Conservation (phyloP, 2,329 filamentous ascomycete genomes). For the Incumbomyces delicatus region DNA sequence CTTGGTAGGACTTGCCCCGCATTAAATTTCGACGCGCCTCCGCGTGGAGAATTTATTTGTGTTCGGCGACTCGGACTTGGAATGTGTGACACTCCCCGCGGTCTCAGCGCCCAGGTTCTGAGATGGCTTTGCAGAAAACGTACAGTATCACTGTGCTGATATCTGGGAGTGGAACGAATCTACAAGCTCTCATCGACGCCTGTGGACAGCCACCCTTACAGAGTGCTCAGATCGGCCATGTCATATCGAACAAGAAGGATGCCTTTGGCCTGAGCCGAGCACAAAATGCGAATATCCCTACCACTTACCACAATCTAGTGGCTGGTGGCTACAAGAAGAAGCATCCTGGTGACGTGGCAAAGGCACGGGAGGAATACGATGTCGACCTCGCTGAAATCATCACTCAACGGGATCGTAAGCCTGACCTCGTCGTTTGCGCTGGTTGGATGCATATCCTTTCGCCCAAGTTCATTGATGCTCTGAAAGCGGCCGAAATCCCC, state of each 20-base stretch:
- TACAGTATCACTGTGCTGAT: constrained; percentile 53
- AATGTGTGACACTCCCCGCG: too few relatives aligned
- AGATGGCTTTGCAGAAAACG: neutral
- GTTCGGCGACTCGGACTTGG: too few relatives aligned
- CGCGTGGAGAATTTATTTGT: too few relatives aligned
- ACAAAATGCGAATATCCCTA: constrained; percentile 53
- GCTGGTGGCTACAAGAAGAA: constrained; percentile 55
- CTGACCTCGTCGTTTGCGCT: constrained; percentile 68
- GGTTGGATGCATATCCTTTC: constrained; percentile 84
- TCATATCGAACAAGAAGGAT: constrained; percentile 56
- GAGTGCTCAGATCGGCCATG: constrained; percentile 48
- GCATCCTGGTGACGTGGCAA: constrained; percentile 44
- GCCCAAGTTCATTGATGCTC: constrained; percentile 56
- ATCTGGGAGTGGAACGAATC: constrained; percentile 66
- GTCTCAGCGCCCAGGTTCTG: too few relatives aligned
- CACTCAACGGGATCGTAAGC: constrained; percentile 44
- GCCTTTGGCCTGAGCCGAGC: constrained; percentile 58
- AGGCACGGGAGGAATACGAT: constrained; percentile 61
- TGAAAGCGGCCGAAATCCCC: constrained; percentile 51
- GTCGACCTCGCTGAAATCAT: constrained; percentile 61
- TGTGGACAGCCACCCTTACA: constrained; percentile 40
- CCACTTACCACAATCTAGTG: constrained; percentile 72
- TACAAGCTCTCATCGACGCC: constrained; percentile 65
- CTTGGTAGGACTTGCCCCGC: too few relatives aligned
- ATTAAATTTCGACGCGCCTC: too few relatives aligned